Evolutionary conservation across 1,139 yeast genomes (phyloP).

Genomic region (Pichia sp.): DNA sequence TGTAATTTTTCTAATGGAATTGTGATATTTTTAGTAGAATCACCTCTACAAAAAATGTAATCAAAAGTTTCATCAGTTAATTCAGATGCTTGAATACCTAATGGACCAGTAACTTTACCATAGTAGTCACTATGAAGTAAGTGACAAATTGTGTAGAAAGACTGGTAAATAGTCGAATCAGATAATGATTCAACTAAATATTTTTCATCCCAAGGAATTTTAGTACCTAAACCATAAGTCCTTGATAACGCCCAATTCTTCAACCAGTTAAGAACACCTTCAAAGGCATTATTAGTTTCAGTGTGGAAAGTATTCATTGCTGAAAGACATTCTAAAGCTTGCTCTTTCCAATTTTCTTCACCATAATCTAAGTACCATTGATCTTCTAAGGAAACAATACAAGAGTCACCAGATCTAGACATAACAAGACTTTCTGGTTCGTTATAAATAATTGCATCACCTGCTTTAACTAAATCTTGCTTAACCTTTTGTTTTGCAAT

Average conservation of each 20-base stretch:
- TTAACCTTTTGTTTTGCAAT: constrained; percentile 83
- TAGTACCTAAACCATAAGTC: constrained; percentile 93
- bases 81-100: constrained; percentile 71
- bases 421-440: constrained; percentile 90
- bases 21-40: constrained; percentile 46
- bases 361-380: constrained; percentile 99
- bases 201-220: constrained; percentile 94
- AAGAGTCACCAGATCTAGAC: constrained; percentile 94
- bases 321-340: constrained; percentile 74
- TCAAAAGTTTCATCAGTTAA: constrained; percentile 94
- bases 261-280: constrained; percentile 93
- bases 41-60: constrained; percentile 69
- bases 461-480: constrained; percentile 68
- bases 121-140: constrained; percentile 81
- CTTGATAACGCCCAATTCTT: constrained; percentile 98
- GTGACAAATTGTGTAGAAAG: constrained; percentile 88
- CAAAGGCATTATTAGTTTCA: constrained; percentile 89
- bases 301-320: constrained; percentile 72
- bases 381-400: constrained; percentile 95
- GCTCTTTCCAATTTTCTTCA: constrained; percentile 85
- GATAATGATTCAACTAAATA: constrained; percentile 91
- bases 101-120: constrained; percentile 69
- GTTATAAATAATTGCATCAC: constrained; percentile 80
- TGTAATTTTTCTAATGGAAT: constrained; percentile 66
- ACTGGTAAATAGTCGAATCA: constrained; percentile 94